phyloP scores from a whole-genome alignment of 2,329 filamentous ascomycete species.

The Neonectria faginata region DNA sequence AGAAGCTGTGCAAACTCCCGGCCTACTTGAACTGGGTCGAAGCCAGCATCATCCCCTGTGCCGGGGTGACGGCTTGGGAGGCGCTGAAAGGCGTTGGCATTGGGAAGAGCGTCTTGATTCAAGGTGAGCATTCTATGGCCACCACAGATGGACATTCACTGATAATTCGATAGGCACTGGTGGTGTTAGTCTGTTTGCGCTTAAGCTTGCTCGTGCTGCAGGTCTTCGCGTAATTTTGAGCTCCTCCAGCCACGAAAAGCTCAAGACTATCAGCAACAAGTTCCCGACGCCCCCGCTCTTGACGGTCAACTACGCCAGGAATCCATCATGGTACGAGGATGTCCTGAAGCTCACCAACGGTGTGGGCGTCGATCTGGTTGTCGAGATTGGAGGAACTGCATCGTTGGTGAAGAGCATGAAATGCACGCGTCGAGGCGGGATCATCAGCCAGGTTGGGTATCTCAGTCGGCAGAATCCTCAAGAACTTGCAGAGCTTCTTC shows the following conservation, averaged over 20 bases:
- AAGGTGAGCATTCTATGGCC: conserved; percentile 46
- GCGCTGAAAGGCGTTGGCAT: conserved; percentile 54
- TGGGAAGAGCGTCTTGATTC: conserved; percentile 57
- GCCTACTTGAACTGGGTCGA: conserved; percentile 51
- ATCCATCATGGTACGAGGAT: conserved; percentile 58
- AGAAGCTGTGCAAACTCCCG: conserved; percentile 51
- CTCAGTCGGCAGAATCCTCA: conserved; percentile 48
- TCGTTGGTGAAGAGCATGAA: conserved; percentile 54
- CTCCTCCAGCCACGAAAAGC: conserved; percentile 63
- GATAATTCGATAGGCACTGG: conserved; percentile 50
- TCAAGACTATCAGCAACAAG: conserved; percentile 55
- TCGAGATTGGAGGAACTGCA: conserved; percentile 56
- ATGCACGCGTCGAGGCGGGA: conserved; percentile 55
- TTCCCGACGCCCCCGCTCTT: conserved; percentile 57
- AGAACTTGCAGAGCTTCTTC: conserved; percentile 50
- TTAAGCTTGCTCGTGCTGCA: conserved; percentile 61
- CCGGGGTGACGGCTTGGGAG: conserved; percentile 59
- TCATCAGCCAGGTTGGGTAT: conserved; percentile 58
- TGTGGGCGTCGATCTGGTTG: conserved; percentile 61
- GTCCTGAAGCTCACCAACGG: conserved; percentile 57
- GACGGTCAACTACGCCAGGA: conserved; percentile 62
- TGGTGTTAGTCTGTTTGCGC: conserved; percentile 53
- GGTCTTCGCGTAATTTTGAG: conserved; percentile 64
- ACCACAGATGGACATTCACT: neutral
- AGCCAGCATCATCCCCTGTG: conserved; percentile 55